Evolutionary conservation across 129 eudicot genomes (phyloP).

Genomic region (Flaveria brownii): DNA sequence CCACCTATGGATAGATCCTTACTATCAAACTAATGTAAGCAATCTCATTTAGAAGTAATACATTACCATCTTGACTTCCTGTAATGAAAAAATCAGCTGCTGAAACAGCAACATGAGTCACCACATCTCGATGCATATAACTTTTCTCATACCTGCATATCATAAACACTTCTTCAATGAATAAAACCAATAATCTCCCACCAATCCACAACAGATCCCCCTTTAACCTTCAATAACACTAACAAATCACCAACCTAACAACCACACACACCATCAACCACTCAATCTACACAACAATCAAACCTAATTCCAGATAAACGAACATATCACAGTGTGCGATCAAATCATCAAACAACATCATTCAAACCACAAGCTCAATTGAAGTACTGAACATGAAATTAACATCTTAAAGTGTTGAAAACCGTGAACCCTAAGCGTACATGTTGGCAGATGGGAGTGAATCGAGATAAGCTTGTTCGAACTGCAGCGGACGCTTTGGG

Average conservation of each 20-base stretch:
- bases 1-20: too few relatives aligned
- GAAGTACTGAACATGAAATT: neutral
- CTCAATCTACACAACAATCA: neutral
- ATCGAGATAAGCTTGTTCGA: constrained; percentile 94
- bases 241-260: neutral
- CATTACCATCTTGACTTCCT: constrained; percentile 92
- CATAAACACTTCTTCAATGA: neutral
- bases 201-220: constrained; percentile 5
- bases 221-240: constrained; percentile 10
- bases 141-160: constrained; percentile 94
- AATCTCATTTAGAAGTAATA: constrained; percentile 10
- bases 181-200: neutral
- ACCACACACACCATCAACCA: neutral
- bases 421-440: constrained; percentile 52
- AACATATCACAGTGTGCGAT: constrained; percentile 6
- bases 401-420: neutral
- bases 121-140: constrained; percentile 97
- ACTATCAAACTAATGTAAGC: neutral
- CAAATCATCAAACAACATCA: constrained; percentile 16
- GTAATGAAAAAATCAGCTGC: constrained; percentile 93
- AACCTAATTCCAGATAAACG: constrained; percentile 10
- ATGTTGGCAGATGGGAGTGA: constrained; percentile 93
- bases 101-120: constrained; percentile 97
- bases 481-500: constrained; percentile 88
- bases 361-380: constrained; percentile 6